These are phyloP conservation scores for Spiraea crenata DNA, from an alignment of 331 rosid genomes.

Conservation along the genomic window DNA sequence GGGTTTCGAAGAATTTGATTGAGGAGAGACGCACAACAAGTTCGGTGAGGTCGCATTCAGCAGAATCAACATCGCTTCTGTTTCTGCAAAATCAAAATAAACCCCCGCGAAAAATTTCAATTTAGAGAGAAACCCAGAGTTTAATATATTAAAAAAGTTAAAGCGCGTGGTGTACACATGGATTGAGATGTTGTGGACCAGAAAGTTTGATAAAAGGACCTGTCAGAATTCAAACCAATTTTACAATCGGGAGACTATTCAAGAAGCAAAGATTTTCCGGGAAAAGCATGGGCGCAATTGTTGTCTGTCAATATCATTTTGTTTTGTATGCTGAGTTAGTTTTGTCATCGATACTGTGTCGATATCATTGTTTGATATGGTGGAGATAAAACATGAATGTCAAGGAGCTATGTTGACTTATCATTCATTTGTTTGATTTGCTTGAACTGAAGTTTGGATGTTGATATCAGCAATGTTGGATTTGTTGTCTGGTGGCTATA, in stretches of 20 bases:
- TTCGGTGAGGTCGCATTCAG: conserved; percentile 30
- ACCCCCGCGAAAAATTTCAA: conserved; percentile 19
- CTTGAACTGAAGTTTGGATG: background rate
- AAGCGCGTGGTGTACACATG: conserved; percentile 33
- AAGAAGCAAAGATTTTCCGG: background rate
- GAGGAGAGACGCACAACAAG: conserved; percentile 19
- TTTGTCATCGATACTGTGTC: too few relatives aligned
- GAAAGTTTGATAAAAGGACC: background rate
- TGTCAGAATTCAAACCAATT: background rate
- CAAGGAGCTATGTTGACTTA: background rate
- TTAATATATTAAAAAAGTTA: background rate
- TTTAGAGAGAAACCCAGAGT: background rate
- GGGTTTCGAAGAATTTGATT: conserved; percentile 13
- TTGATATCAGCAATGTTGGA: background rate
- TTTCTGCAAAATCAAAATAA: conserved; percentile 3
- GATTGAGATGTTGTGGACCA: conserved; percentile 33
- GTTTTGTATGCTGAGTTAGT: too few relatives aligned
- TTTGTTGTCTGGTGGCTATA: conserved; percentile 16
- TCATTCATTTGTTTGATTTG: background rate
- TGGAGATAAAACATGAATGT: too few relatives aligned
- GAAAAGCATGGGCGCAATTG: conserved; percentile 33
- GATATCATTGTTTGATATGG: background rate
- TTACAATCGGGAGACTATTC: background rate
- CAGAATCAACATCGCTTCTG: conserved; percentile 30
- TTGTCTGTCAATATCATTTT: conserved; percentile 15